Evolutionary conservation across 345 rosid genomes (phyloP), one percentile per base, ranked within the genome.

Genomic region (Populus alba): DNA sequence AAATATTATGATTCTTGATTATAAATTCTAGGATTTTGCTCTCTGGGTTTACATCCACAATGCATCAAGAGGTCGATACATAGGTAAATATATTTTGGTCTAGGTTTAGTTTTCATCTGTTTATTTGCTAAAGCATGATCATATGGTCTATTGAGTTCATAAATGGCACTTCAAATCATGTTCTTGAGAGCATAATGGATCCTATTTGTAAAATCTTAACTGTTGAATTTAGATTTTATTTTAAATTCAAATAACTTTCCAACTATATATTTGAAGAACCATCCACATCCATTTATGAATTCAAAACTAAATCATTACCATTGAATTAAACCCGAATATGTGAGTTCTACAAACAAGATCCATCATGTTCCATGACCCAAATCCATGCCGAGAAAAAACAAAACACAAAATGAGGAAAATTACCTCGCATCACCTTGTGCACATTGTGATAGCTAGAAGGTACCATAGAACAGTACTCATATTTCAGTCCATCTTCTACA

Each of bases 401-500:
- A 38, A 5, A 17, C 35, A 33, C 41, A 23, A 10, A 31, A 49
- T 0, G 16, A 16, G 20, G 33, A 53, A 38, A 53, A 25, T 27
- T 38, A 17, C n/a, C 25, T 22, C 23, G 9, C n/a, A 35, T 49
- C 0, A 61, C 22, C 45, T n/a, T 5, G 33, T 31, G 66, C 29
- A 17, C n/a, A 35, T 39, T 29, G 33, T 20, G 13, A 39, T 25
- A 11, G 68, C 41, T 55, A 49, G 37, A 57, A 4, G 31, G 41
- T 29, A 18, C 59, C 22, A 43, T 20, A 43, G 23, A 17, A 25
- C 3, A 4, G 57, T 22, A 17, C 17, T 37, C 25, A 38, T 15
- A 71, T 63, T 65, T 16, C 65, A 31, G 38, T 78, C 51, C 76
- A 71, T 78, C 47, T 47, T 23, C 47, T 71, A 35, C 38, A 70